Percentiles rank a stretch among this genome's conserved stretches.
Conservation (phyloP, 768 basidiomycete genomes). For the Mycena leptocephala region DNA sequence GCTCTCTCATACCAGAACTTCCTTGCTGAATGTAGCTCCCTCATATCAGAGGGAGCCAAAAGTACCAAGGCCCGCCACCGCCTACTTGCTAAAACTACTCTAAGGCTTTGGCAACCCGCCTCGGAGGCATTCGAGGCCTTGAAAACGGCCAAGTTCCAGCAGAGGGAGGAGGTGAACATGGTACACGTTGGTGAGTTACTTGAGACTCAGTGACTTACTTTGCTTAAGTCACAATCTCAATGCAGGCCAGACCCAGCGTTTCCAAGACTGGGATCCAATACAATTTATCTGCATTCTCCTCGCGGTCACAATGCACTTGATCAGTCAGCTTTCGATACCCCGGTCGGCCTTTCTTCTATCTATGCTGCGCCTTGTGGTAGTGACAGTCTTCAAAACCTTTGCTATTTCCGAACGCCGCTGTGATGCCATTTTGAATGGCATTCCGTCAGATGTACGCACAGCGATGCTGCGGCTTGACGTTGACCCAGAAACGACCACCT, state of each 20-base stretch:
- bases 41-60: neutral
- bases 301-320: neutral
- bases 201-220: neutral
- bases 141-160: neutral
- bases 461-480: neutral
- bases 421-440: neutral
- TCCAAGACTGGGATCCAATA: slow-evolving; percentile 3
- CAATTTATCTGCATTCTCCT: neutral
- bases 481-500: slow-evolving; percentile 5
- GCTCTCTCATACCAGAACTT: slow-evolving; percentile 8
- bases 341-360: neutral
- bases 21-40: neutral
- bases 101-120: neutral
- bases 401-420: neutral
- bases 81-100: neutral
- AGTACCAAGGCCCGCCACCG: neutral
- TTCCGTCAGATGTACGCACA: slow-evolving; percentile 4
- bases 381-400: neutral
- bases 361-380: neutral
- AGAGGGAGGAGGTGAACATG: neutral
- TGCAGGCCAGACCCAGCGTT: neutral
- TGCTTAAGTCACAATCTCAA: neutral
- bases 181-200: neutral
- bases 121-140: neutral
- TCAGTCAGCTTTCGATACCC: slow-evolving; percentile 1